Base-by-base conservation (phyloP, 2,329 filamentous ascomycete species). In the Fonsecaea pugnacius region DNA sequence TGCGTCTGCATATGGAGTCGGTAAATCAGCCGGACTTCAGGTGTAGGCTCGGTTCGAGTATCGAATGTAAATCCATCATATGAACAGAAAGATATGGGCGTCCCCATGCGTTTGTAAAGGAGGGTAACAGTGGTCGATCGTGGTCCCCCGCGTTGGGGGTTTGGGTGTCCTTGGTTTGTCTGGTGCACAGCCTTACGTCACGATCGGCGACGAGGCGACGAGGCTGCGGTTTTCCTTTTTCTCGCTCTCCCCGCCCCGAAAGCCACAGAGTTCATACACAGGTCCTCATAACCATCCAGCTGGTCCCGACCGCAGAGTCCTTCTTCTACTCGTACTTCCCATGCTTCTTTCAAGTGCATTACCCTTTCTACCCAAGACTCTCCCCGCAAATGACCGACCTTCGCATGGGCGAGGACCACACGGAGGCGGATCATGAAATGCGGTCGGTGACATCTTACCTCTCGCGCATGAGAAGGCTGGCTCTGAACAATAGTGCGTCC, bases 361-460 rank as follows among this genome's bases (percentile, higher is more conserved):
- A 4, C 27, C 4, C 6, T 30, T 30, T 30, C 27, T 30, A 30
- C 27, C 27, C 27, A 21, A 52, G 10, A 8, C 24, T 35, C 33
- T 4, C 14, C 18, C 43, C 27, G 4, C 27, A 30, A n/a, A 59
- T 59, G 57, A 40, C 57, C 32, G 16, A 38, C 5, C 24, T 21
- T 46, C 14, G 12, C n/a, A 14, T 2, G 9, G 55, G 27, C 4
- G 38, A 51, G 12, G n/a, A 9, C 21, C n/a, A 36, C 43, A 21
- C 9, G 2, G 32, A 58, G 9, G 38, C 16, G 27, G 40, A 52
- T 5, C 2, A 24, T 27, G 48, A 32, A 18, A 59, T 59, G 57
- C 58, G 48, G 6, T 40, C 50, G 14, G 8, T 60, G 16, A 53
- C 40, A n/a, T 32, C 48, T 7, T 60, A 60, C 35, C 43, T 60